Conservation (phyloP, 306 rosid species). For the Cicer chorassanicum region DNA sequence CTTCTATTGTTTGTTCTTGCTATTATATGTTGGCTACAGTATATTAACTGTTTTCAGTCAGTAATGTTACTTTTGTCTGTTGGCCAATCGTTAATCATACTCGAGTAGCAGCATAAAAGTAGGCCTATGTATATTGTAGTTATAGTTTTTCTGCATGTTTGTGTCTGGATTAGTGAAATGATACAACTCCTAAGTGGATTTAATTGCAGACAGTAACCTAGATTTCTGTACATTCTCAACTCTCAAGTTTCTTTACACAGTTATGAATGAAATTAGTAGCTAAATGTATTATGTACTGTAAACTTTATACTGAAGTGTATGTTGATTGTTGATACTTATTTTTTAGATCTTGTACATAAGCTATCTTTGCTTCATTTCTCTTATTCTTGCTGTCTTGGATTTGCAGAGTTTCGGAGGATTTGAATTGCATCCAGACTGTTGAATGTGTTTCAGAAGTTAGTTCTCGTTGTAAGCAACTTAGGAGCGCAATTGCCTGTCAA, state of each 20-base stretch:
- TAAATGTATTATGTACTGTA: conserved; percentile 6
- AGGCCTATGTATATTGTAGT: background rate
- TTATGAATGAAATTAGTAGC: background rate
- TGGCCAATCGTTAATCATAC: conserved; percentile 1
- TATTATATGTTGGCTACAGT: conserved; percentile 16
- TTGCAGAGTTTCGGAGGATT: conserved; percentile 74
- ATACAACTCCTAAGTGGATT: background rate
- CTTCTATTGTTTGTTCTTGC: conserved; percentile 28
- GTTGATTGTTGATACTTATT: conserved; percentile 21
- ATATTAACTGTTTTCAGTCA: background rate
- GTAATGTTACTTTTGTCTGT: conserved; percentile 11
- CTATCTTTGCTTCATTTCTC: conserved; percentile 36
- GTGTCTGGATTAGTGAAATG: conserved; percentile 2
- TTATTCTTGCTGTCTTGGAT: conserved; percentile 37
- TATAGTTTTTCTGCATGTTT: conserved; percentile 22
- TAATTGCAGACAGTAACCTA: background rate
- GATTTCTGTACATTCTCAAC: background rate
- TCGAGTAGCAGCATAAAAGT: conserved; percentile 10
- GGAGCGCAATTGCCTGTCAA: conserved; percentile 73
- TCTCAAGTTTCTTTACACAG: conserved; percentile 12
- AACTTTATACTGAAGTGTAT: conserved; percentile 23
- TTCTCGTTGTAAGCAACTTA: conserved; percentile 70
- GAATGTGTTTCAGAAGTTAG: conserved; percentile 72
- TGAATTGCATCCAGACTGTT: conserved; percentile 74
- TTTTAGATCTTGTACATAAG: conserved; percentile 33